phyloP scores from a whole-genome alignment of 805 yeast species.

The Kuraishia cidri region DNA sequence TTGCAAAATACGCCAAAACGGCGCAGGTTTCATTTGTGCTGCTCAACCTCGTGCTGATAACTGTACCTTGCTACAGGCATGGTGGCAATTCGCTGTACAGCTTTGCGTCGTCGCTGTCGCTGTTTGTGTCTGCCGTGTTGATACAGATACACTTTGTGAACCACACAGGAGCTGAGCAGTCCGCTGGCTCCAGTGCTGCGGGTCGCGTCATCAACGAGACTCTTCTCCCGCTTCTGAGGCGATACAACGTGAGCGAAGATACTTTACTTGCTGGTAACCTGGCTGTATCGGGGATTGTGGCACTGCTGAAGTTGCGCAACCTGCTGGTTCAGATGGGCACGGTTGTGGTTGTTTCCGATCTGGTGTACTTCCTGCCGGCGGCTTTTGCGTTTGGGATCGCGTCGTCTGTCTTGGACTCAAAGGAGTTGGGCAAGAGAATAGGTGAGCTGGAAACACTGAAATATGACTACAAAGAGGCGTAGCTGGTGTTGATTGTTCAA shows the following conservation, averaged over 20 bases:
- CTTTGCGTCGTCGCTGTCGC: constrained; percentile 12
- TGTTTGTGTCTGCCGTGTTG: constrained; percentile 9
- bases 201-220: neutral
- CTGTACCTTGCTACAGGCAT: constrained; percentile 16
- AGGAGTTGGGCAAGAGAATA: constrained; percentile 10
- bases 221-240: neutral
- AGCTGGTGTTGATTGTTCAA: neutral
- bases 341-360: constrained; percentile 10
- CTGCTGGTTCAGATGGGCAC: too few species aligned
- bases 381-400: constrained; percentile 10
- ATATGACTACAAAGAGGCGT: constrained; percentile 22
- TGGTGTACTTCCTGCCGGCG: constrained; percentile 16
- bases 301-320: too few species aligned
- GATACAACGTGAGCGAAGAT: neutral
- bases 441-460: constrained; percentile 11
- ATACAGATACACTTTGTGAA: constrained; percentile 11
- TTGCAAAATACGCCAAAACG: constrained; percentile 2
- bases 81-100: constrained; percentile 14
- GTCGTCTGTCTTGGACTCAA: constrained; percentile 10
- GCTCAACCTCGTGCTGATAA: constrained; percentile 15
- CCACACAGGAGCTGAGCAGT: constrained; percentile 1
- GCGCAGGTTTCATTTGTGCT: constrained; percentile 10
- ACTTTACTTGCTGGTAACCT: too few species aligned
- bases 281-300: too few species aligned
- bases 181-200: neutral